These are phyloP conservation scores for Hanseniaspora uvarum DNA, from an alignment of 1,139 yeast genomes.

Conservation along the genomic window DNA sequence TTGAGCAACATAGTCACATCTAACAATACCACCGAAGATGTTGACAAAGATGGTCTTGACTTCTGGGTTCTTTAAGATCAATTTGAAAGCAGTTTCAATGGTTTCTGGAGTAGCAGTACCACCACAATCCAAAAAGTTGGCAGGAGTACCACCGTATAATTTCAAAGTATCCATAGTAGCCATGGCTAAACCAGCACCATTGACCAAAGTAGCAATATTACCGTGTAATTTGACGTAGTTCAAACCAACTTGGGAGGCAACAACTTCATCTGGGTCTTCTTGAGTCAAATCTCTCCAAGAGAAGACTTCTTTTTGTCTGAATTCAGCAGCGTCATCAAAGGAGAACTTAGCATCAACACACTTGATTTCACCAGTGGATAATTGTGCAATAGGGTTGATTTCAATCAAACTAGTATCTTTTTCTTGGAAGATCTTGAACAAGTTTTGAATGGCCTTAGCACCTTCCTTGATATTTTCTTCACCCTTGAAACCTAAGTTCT, in stretches of 20 bases:
- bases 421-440: conserved; percentile 79
- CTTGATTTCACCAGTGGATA: conserved; percentile 66
- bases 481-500: conserved; percentile 64
- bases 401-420: conserved; percentile 96
- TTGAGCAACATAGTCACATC: conserved; percentile 97
- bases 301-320: conserved; percentile 90
- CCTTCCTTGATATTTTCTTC: conserved; percentile 73
- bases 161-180: conserved; percentile 99
- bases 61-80: conserved; percentile 78
- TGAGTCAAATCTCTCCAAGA: conserved; percentile 94
- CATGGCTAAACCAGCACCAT: conserved; percentile 99
- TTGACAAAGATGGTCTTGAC: conserved; percentile 95
- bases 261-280: conserved; percentile 96
- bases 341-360: conserved; percentile 99
- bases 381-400: conserved; percentile 95
- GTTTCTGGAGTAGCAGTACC: conserved; percentile 99
- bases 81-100: conserved; percentile 90
- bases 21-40: conserved; percentile 98
- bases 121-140: conserved; percentile 98
- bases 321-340: conserved; percentile 91
- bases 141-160: conserved; percentile 97
- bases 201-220: conserved; percentile 95
- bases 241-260: conserved; percentile 79
- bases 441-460: conserved; percentile 73
- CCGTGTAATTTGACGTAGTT: conserved; percentile 97